Evolutionary conservation across 805 yeast genomes (phyloP), one percentile per base, ranked within the genome.

Genomic region (Candida orba): DNA sequence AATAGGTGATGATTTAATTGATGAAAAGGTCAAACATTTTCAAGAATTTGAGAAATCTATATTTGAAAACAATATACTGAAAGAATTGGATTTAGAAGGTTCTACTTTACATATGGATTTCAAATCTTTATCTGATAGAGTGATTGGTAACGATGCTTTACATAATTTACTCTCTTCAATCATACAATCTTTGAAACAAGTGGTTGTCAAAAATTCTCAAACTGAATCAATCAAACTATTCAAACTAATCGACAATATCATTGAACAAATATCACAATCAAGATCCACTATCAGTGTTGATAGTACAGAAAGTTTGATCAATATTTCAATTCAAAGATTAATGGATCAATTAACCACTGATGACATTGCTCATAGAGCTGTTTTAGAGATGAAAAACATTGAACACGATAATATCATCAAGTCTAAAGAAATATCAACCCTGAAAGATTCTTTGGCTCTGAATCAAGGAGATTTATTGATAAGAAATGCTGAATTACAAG

Each of bases 361-460:
- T 57, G 90, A 83, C 40, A 77, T 81, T 63, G 90, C 90, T 13
- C 65, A 78, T 35, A 70, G 78, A 41, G 88, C 93, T 49, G 67
- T 62, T 46, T 59, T 52, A 41, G 84, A 79, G 39, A 71, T 73
- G 8, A 71, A 68, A 42, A 71, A 66, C 12, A 67, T 73, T 15
- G 63, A 66, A 32, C 54, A 54, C 37, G 60, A 60, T 20, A 71
- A 72, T 1, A 67, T 66, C 46, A 67, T 65, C 39, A 73, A 80
- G 14, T 59, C 51, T 22, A 24, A 31, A 2, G 53, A 57, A 30
- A 46, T 56, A 10, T 23, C 24, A 12, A 18, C 32, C 1, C 43
- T 58, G 29, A 52, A 51, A 38, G 36, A 38, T 3, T 43, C 51
- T 3, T 23, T 50, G 10, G 29, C 32, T 8, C 4, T 49, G 2